phyloP scores from a whole-genome alignment of 345 rosid genomes.

The Camelina laxa region DNA sequence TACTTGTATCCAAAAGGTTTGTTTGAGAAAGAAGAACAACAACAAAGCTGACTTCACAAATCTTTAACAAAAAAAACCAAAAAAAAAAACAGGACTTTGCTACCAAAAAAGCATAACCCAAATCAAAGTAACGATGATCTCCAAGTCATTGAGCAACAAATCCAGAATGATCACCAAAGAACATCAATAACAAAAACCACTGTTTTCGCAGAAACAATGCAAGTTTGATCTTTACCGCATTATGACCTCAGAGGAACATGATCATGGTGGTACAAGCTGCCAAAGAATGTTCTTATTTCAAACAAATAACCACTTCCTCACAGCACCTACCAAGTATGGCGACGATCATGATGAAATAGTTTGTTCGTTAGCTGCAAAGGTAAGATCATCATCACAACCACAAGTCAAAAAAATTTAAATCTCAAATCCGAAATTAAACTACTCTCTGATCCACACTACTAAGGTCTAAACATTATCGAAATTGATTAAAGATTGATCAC shows the following conservation, averaged over 20 bases:
- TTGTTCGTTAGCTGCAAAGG: slow-evolving; percentile 86
- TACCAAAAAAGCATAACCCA: slow-evolving; percentile 1
- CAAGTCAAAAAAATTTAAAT: background rate
- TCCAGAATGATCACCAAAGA: background rate
- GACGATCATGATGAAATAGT: slow-evolving; percentile 88
- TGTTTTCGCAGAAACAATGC: background rate
- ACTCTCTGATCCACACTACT: background rate
- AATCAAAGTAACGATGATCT: background rate
- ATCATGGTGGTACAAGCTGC: slow-evolving; percentile 26
- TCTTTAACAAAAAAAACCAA: too few relatives aligned
- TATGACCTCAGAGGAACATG: background rate
- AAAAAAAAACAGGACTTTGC: background rate
- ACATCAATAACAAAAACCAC: background rate
- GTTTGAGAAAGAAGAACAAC: background rate
- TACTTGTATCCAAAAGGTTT: slow-evolving; percentile 1
- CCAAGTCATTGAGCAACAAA: slow-evolving; percentile 25
- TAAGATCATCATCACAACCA: slow-evolving; percentile 18
- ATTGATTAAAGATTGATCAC: slow-evolving; percentile 5
- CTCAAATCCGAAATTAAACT: background rate
- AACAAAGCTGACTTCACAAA: slow-evolving; percentile 31
- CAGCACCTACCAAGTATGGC: slow-evolving; percentile 73
- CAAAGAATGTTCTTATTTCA: slow-evolving; percentile 1
- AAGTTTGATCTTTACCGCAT: background rate
- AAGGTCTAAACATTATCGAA: slow-evolving; percentile 6
- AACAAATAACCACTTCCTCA: slow-evolving; percentile 7